Base-by-base conservation (phyloP, 768 basidiomycete species). In the Calocera viscosa region DNA sequence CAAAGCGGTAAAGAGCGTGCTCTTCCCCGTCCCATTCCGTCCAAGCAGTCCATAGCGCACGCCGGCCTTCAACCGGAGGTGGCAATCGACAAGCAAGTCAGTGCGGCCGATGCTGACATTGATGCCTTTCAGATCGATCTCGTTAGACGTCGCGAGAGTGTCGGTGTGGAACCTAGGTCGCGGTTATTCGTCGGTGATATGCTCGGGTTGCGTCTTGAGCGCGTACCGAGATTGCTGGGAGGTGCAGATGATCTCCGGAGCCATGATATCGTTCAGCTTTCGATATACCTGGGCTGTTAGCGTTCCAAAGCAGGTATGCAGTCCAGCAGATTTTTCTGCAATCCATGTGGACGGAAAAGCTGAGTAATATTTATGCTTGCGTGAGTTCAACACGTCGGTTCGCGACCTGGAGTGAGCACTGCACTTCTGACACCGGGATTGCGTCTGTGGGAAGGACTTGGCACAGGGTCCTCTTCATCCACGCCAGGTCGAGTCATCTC, bases 41-140 rank as follows among this genome's bases (percentile, higher is more conserved):
- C 84, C 85, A 7, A 84, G 76, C 65, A 87, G 77, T 32, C 78
- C 82, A 73, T 84, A 84, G 28, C 78, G 78, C 1, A 80, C 80
- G 1, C 78, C 77, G 0, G 71, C 68, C 66, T 83, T 82, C 16
- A 88, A 72, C 67, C 79, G 75, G n/a, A 88, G 72, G 66, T 82
- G 79, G 1, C 81, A 80, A 69, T 83, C 82, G 14, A 75, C 74
- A 17, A 87, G 73, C 19, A 87, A 74, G 64, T 87, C 85, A 34
- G 74, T 76, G 47, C 80, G 75, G 34, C 82, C 82, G 8, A 87
- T 77, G 17, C 80, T 75, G 34, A 87, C 76, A 28, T 76, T 79
- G 10, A 88, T 81, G 53, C 77, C 80, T 53, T 82, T 80, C 24
- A 86, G 75, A 68, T 86, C 85, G 40, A 86, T 77, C 68, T 84